Evolutionary conservation across 148 eudicot species (phyloP), one percentile per base, ranked within the genome.

Genomic region (Mesembryanthemum crystallinum): DNA sequence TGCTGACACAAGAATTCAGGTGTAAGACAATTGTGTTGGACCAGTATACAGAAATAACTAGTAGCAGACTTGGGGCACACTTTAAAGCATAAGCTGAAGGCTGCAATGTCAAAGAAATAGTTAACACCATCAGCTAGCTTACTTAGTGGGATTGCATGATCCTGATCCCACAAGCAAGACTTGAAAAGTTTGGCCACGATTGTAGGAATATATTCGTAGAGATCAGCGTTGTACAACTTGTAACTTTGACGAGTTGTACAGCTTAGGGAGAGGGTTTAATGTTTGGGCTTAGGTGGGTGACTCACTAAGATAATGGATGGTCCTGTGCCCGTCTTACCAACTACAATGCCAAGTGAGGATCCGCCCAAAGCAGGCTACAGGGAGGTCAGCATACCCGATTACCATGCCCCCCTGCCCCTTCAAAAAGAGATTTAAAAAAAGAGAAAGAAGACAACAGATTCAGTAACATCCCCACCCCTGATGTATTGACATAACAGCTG

Each of bases 1-100:
- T 95, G 99, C 99, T 95, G 94, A 72, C 39, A 77, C 49, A 72
- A 61, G 49, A 20, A 62, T 61, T 0, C 4, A 17, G 67, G 21
- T 27, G 55, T 73, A 29, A 67, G 71, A 55, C 58, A 62, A 37
- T 45, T 49, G 67, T 33, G 39, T 51, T 45, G 47, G 59, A 14
- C 45, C 27, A 24, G n/a, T 63, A 20, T 23, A 12, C 54, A 51
- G 57, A 61, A 64, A 7, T 29, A 60, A 45, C 15, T n/a, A 29
- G 32, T 18, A 2, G 6, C 3, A 35, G 6, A 35, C 6, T 35
- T 35, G 4, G 6, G 39, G 39, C 39, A 35, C 39, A 35, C 39
- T 61, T 61, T 27, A 61, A 9, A 64, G 23, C 67, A 14, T 64
- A 27, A 18, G 17, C 27, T 57, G 27, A 64, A 64, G 9, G 67